Conservation (phyloP, 208 protist genomes). For the Leishmania aethiopica region DNA sequence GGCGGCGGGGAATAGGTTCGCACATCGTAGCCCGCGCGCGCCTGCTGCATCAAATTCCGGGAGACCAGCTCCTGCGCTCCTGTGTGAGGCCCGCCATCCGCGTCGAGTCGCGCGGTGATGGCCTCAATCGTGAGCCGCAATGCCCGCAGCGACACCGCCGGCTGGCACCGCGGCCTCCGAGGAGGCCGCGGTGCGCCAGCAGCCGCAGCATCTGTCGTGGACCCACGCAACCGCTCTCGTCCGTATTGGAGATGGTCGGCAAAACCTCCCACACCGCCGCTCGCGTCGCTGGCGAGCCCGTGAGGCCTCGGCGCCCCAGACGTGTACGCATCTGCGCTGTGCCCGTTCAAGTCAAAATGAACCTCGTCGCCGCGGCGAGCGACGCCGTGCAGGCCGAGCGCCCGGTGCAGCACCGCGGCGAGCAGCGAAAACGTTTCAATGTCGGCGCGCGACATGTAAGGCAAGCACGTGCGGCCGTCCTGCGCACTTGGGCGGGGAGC, state of each 20-base stretch:
- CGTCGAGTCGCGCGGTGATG: conserved; percentile 5
- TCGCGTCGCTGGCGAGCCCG: neutral
- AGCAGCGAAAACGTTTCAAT: neutral
- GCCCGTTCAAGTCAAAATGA: neutral
- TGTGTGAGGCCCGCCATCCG: conserved; percentile 5
- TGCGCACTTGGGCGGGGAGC: neutral
- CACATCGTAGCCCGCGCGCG: neutral
- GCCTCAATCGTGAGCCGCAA: conserved; percentile 15
- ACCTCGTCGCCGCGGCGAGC: conserved; percentile 1
- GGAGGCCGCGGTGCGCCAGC: neutral
- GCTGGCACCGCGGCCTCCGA: neutral
- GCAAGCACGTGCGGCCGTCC: neutral
- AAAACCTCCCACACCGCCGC: neutral
- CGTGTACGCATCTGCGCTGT: neutral
- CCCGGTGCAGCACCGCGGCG: conserved; percentile 1
- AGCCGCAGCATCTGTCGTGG: neutral
- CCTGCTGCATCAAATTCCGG: neutral
- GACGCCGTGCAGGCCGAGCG: neutral
- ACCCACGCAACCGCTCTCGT: neutral
- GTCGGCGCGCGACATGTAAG: neutral
- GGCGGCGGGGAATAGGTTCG: neutral
- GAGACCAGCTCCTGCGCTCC: conserved; percentile 4
- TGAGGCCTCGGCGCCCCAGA: neutral
- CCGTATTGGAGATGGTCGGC: neutral
- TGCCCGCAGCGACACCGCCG: conserved; percentile 12